These are phyloP conservation scores for Chaetoceros muelleri DNA, from an alignment of 108 stramenopile genomes.

Conservation along the genomic window DNA sequence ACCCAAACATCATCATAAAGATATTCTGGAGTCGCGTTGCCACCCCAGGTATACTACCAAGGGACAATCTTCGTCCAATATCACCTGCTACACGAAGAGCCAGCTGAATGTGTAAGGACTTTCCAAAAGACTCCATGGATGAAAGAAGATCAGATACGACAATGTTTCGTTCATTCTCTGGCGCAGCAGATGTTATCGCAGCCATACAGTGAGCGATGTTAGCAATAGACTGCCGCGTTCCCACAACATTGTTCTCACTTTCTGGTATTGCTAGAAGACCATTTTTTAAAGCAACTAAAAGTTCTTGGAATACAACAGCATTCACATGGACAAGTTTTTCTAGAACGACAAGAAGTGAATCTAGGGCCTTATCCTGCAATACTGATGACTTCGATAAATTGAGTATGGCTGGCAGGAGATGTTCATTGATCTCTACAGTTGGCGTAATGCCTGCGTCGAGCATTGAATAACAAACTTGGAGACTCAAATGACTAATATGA, in stretches of 20 bases:
- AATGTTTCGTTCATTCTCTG: constrained; percentile 22
- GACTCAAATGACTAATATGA: constrained; percentile 79
- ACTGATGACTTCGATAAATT: constrained; percentile 76
- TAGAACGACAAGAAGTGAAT: constrained; percentile 59
- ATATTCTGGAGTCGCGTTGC: constrained; percentile 42
- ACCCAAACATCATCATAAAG: constrained; percentile 68
- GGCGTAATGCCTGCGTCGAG: neutral
- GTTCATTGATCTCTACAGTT: constrained; percentile 23
- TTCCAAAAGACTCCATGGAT: constrained; percentile 32
- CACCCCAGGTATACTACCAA: constrained; percentile 33
- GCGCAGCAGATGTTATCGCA: constrained; percentile 36
- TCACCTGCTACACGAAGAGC: constrained; percentile 85
- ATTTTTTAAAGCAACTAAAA: constrained; percentile 40
- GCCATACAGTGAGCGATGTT: constrained; percentile 80
- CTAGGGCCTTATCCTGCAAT: constrained; percentile 81
- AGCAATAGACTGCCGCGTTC: constrained; percentile 61
- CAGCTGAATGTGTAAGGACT: constrained; percentile 47
- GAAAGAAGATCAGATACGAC: constrained; percentile 37
- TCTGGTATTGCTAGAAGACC: constrained; percentile 18
- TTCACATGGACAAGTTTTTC: constrained; percentile 44
- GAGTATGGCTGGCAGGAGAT: constrained; percentile 69
- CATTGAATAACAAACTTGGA: constrained; percentile 43
- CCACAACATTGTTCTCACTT: constrained; percentile 14
- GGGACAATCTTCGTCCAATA: constrained; percentile 76
- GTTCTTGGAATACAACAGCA: constrained; percentile 60